These are phyloP conservation scores for Closterium sp. DNA, from an alignment of 139 green algal species.

Conservation along the genomic window DNA sequence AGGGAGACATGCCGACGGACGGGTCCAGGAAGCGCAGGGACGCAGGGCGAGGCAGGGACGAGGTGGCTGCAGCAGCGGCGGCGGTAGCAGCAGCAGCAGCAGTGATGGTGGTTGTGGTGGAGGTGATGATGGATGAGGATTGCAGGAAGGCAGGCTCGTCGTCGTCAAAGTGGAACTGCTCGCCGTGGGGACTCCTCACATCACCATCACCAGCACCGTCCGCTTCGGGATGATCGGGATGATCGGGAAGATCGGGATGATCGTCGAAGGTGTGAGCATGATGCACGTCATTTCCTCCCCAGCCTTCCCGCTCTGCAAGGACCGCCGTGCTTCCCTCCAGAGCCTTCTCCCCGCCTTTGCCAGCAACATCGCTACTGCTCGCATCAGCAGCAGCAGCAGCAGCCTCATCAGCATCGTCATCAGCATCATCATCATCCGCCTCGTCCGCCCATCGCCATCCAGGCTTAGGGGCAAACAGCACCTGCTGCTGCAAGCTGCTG, in stretches of 20 bases:
- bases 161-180: not conserved
- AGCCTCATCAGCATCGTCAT: not conserved
- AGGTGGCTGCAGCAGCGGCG: not conserved
- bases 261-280: not conserved
- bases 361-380: not conserved
- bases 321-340: not conserved
- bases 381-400: not conserved
- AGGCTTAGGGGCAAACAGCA: not conserved
- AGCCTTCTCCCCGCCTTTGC: not conserved
- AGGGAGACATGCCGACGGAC: not conserved
- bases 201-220: not conserved
- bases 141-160: not conserved
- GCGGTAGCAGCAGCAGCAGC: not conserved
- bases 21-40: not conserved
- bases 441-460: not conserved
- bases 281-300: conserved; percentile 9
- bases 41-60: not conserved
- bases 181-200: not conserved
- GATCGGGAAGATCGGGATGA: not conserved
- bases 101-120: not conserved
- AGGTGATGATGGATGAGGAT: not conserved
- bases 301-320: not conserved
- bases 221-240: not conserved
- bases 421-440: not conserved
- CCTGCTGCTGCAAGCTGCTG: not conserved